These are phyloP conservation scores for Phytophthora constricta DNA, from an alignment of 352 stramenopile genomes.

Conservation along the genomic window DNA sequence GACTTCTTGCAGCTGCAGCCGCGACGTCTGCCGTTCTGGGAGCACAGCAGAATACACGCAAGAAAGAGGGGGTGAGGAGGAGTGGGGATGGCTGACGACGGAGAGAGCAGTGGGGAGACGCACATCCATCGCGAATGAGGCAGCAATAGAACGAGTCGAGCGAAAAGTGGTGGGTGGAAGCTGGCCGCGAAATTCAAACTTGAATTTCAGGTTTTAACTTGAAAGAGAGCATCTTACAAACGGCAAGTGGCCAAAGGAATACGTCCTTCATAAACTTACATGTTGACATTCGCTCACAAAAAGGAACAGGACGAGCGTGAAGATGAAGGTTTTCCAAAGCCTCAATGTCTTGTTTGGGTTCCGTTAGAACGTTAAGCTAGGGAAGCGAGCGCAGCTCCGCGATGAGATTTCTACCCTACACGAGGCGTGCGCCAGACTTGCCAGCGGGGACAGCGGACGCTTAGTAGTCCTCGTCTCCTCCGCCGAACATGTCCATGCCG, in stretches of 20 bases:
- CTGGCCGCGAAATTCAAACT: slow-evolving; percentile 6
- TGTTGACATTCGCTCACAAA: neutral
- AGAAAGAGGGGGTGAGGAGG: slow-evolving; percentile 12
- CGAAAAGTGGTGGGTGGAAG: neutral
- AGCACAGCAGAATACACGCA: too few species aligned
- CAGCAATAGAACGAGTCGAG: neutral
- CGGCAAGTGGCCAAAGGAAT: too few species aligned
- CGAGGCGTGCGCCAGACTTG: neutral
- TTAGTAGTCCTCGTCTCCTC: slow-evolving; percentile 67
- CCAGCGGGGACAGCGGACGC: neutral
- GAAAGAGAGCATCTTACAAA: neutral
- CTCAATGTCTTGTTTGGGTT: slow-evolving; percentile 31
- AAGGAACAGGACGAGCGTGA: neutral
- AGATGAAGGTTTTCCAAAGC: slow-evolving; percentile 24
- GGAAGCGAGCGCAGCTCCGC: neutral
- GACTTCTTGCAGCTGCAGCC: slow-evolving; percentile 97
- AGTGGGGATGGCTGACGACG: slow-evolving; percentile 1
- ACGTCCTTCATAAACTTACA: too few species aligned
- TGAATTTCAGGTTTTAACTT: neutral
- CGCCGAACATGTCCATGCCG: slow-evolving; percentile 90
- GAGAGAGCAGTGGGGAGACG: neutral
- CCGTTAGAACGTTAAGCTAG: slow-evolving; percentile 30
- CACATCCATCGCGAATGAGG: neutral
- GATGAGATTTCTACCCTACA: slow-evolving; percentile 9
- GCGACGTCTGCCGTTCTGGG: slow-evolving; percentile 33